Percentiles rank a stretch among this genome's conserved stretches.
phyloP scores from a whole-genome alignment of 192 early-diverging fungal species.

The Entomortierella parvispora region DNA sequence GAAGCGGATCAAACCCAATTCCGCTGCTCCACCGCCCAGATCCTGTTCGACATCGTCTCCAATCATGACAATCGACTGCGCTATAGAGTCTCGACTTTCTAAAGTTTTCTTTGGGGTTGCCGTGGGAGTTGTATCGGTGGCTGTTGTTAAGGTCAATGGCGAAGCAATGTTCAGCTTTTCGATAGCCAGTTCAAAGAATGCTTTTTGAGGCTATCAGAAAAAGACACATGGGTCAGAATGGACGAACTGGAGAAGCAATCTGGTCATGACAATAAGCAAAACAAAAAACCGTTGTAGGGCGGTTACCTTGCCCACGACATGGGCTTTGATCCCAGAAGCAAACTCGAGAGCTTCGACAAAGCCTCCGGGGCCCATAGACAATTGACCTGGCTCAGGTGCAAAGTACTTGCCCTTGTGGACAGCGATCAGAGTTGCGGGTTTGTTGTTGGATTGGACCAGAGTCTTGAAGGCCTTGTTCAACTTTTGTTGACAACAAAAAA shows the following conservation, averaged over 20 bases:
- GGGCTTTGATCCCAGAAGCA: constrained; percentile 70
- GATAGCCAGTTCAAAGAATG: constrained; percentile 83
- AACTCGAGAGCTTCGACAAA: constrained; percentile 90
- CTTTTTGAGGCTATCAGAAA: constrained; percentile 60
- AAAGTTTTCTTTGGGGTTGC: neutral
- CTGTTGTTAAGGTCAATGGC: neutral
- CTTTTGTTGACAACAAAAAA: constrained; percentile 36
- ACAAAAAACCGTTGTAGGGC: too few relatives aligned
- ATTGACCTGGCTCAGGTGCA: constrained; percentile 61
- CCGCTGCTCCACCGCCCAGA: constrained; percentile 81
- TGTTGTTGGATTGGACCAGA: constrained; percentile 52
- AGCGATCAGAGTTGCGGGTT: constrained; percentile 71
- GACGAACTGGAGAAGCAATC: neutral
- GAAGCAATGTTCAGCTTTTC: constrained; percentile 64
- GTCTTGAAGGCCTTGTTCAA: constrained; percentile 84
- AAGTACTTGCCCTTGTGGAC: constrained; percentile 89
- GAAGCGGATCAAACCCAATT: constrained; percentile 69
- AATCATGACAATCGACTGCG: constrained; percentile 76
- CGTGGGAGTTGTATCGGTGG: neutral
- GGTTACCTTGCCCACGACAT: constrained; percentile 83
- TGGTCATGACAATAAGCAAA: too few relatives aligned
- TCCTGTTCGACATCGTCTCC: constrained; percentile 90
- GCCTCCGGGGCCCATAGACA: constrained; percentile 89
- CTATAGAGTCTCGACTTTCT: too few relatives aligned
- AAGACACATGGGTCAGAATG: neutral